These are phyloP conservation scores for Chalaropsis thielavioides DNA, from an alignment of 2,329 filamentous ascomycete genomes.

Conservation along the genomic window DNA sequence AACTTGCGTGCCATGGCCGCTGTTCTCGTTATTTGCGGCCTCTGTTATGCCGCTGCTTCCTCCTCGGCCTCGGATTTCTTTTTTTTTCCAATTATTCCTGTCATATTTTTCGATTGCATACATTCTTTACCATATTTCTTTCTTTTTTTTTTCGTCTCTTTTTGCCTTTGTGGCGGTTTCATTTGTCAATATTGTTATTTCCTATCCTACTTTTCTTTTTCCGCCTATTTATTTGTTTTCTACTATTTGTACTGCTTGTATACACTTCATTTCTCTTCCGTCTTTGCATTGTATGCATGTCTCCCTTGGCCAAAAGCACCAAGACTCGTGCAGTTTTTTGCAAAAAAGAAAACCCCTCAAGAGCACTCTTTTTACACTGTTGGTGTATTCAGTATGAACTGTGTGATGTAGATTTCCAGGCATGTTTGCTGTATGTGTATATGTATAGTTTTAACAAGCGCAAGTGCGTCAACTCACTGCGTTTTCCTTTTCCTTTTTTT, in stretches of 20 bases:
- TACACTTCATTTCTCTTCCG: neutral
- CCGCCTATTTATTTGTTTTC: slow-evolving; percentile 7
- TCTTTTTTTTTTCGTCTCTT: neutral
- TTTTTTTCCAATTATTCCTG: neutral
- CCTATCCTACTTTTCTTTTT: slow-evolving; percentile 3
- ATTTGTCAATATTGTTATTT: slow-evolving; percentile 3
- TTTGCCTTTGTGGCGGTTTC: neutral
- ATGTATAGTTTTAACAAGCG: neutral
- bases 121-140: slow-evolving; percentile 7
- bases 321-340: neutral
- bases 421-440: too few relatives aligned
- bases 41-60: neutral
- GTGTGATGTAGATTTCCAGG: too few relatives aligned
- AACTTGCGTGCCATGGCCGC: too few relatives aligned
- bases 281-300: too few relatives aligned
- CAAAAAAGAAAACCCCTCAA: neutral
- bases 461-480: neutral
- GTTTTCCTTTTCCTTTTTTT: neutral
- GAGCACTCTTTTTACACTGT: too few relatives aligned
- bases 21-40: neutral
- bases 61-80: neutral
- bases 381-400: too few relatives aligned
- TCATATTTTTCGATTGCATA: neutral
- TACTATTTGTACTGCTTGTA: slow-evolving; percentile 1
- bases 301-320: neutral